A percentile compares a stretch with the other conserved stretches of the same genome.
These are phyloP conservation scores for Serendipita vermifera DNA, from an alignment of 768 basidiomycete species.

Conservation along the genomic window DNA sequence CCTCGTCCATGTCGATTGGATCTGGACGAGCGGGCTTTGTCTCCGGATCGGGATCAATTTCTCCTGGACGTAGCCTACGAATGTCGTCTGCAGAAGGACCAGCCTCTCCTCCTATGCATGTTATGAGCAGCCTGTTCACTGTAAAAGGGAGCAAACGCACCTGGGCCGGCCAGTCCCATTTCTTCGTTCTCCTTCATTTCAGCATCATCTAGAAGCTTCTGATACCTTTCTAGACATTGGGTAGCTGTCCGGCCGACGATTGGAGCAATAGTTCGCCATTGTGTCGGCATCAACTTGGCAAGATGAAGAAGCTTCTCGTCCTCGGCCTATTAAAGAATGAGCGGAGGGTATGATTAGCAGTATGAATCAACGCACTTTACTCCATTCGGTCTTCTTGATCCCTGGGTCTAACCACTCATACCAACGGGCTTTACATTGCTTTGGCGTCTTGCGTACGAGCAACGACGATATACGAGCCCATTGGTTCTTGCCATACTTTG, in stretches of 20 bases:
- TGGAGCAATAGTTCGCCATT: conserved; percentile 98
- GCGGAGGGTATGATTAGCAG: neutral
- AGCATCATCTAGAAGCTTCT: conserved; percentile 93
- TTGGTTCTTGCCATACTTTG: conserved; percentile 94
- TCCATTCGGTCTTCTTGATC: conserved; percentile 99
- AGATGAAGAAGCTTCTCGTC: conserved; percentile 97
- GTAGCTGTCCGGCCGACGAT: conserved; percentile 96
- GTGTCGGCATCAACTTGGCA: conserved; percentile 97
- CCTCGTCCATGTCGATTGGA: conserved; percentile 99
- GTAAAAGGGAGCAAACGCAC: conserved; percentile 22
- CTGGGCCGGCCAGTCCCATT: conserved; percentile 76
- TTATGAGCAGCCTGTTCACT: neutral
- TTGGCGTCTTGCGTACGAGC: conserved; percentile 94
- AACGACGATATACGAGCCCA: conserved; percentile 98
- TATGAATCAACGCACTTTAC: conserved; percentile 47
- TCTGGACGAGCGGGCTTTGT: conserved; percentile 96
- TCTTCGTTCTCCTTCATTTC: conserved; percentile 96
- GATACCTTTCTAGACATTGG: conserved; percentile 95
- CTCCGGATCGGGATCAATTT: conserved; percentile 98
- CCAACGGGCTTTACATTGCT: conserved; percentile 99
- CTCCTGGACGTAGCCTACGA: conserved; percentile 77
- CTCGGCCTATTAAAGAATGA: conserved; percentile 49
- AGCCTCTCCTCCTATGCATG: conserved; percentile 31
- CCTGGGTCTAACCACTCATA: conserved; percentile 99
- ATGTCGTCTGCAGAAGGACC: conserved; percentile 90